phyloP scores from a whole-genome alignment of 306 rosid genomes.

The Acacia confusa region DNA sequence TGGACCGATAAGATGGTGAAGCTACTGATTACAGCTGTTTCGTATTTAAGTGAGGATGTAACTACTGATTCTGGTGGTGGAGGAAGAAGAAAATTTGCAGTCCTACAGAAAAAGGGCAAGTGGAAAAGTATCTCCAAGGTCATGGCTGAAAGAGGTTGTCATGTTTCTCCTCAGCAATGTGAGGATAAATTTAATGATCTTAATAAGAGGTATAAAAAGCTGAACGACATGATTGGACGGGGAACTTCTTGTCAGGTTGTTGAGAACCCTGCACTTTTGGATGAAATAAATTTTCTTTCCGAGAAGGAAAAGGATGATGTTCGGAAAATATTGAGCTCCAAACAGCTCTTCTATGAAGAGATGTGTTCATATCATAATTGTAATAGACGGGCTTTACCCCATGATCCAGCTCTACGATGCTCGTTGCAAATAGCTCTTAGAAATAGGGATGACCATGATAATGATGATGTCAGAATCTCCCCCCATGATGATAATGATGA shows the following conservation, averaged over 20 bases:
- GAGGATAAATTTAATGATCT: slow-evolving; percentile 97
- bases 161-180: slow-evolving; percentile 96
- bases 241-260: slow-evolving; percentile 95
- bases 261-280: slow-evolving; percentile 76
- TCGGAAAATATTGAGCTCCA: slow-evolving; percentile 82
- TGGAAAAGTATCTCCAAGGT: slow-evolving; percentile 92
- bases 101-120: slow-evolving; percentile 87
- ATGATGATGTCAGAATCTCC: slow-evolving; percentile 62
- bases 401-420: slow-evolving; percentile 81
- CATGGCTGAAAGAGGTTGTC: slow-evolving; percentile 89
- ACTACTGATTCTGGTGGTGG: slow-evolving; percentile 47
- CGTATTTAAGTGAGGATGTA: slow-evolving; percentile 76
- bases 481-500: slow-evolving; percentile 68
- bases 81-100: slow-evolving; percentile 67
- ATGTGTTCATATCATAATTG: slow-evolving; percentile 95
- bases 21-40: slow-evolving; percentile 89
- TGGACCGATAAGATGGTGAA: slow-evolving; percentile 95
- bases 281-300: slow-evolving; percentile 53
- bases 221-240: slow-evolving; percentile 86
- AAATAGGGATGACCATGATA: slow-evolving; percentile 72
- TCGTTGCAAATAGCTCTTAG: slow-evolving; percentile 81
- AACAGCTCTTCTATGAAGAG: slow-evolving; percentile 90
- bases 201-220: slow-evolving; percentile 88
- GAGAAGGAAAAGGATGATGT: slow-evolving; percentile 93
- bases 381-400: slow-evolving; percentile 86